Percentiles rank a stretch among this genome's conserved stretches.
Conservation (phyloP, 805 yeast species). For the Spathaspora gorwiae region DNA sequence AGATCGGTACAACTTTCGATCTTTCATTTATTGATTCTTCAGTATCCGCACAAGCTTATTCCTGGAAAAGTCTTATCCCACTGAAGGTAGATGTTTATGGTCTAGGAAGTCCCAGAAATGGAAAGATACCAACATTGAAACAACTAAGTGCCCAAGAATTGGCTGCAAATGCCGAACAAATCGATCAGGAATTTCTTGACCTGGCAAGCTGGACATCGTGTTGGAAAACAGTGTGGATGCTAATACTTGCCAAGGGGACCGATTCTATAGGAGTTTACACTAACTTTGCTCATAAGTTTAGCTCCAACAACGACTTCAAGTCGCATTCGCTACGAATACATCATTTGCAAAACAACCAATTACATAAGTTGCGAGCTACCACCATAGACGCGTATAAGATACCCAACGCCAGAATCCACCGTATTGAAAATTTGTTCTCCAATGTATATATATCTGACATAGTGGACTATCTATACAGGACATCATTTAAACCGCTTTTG, state of each 20-base stretch:
- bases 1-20: conserved; percentile 1
- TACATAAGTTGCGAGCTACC: neutral
- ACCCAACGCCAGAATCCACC: conserved; percentile 17
- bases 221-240: conserved; percentile 31
- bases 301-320: conserved; percentile 14
- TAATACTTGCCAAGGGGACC: conserved; percentile 16
- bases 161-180: conserved; percentile 21
- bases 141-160: conserved; percentile 23
- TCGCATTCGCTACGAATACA: conserved; percentile 15
- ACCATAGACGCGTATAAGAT: conserved; percentile 11
- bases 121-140: conserved; percentile 14
- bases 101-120: neutral
- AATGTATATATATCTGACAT: conserved; percentile 24
- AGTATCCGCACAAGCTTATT: conserved; percentile 11
- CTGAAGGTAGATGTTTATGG: neutral
- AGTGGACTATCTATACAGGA: conserved; percentile 11
- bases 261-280: conserved; percentile 29
- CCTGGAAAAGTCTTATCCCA: conserved; percentile 12
- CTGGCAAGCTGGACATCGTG: conserved; percentile 22
- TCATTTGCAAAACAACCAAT: too few relatives aligned
- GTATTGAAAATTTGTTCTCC: conserved; percentile 33
- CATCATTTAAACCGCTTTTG: conserved; percentile 13
- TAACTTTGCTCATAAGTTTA: conserved; percentile 22
- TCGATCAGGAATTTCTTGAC: conserved; percentile 17
- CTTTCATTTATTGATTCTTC: conserved; percentile 9